Conservation (phyloP, 202 grass and related monocot genomes). For the Carex sylvatica region DNA sequence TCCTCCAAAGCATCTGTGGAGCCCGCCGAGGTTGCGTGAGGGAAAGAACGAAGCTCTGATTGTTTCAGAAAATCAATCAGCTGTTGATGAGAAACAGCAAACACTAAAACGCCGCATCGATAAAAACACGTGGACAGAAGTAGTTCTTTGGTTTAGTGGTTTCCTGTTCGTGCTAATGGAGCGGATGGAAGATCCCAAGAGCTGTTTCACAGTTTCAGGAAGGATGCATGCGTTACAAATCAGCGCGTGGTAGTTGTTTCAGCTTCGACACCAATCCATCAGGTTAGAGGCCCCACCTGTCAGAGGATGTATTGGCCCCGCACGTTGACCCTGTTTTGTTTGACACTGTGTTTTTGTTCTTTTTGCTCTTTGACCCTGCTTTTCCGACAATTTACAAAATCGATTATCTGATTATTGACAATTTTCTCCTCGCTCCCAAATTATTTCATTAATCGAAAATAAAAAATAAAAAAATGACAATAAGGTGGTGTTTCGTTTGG, state of each 20-base stretch:
- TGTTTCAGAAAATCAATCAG: slow-evolving; percentile 44
- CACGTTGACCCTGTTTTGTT: not conserved
- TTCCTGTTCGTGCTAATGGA: not conserved
- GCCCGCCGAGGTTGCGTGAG: slow-evolving; percentile 47
- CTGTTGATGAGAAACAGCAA: slow-evolving; percentile 25
- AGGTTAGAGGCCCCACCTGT: not conserved
- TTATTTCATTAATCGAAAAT: too few species aligned
- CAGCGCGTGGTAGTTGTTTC: not conserved
- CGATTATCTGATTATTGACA: not conserved
- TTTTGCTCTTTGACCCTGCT: not conserved
- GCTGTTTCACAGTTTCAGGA: too few species aligned
- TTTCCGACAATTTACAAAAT: not conserved
- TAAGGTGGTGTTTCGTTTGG: too few species aligned
- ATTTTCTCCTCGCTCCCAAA: not conserved
- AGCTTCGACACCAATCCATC: not conserved
- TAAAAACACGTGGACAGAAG: not conserved
- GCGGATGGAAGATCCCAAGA: not conserved
- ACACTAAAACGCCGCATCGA: not conserved
- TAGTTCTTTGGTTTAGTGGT: not conserved
- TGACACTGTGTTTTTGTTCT: not conserved
- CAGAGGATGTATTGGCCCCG: not conserved
- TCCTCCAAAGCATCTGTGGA: slow-evolving; percentile 19
- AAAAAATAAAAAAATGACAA: too few species aligned
- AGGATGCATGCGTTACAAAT: not conserved
- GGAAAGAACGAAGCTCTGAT: slow-evolving; percentile 43